These are phyloP conservation scores for Fusarium piperis DNA, from an alignment of 2,329 filamentous ascomycete genomes.

Conservation along the genomic window DNA sequence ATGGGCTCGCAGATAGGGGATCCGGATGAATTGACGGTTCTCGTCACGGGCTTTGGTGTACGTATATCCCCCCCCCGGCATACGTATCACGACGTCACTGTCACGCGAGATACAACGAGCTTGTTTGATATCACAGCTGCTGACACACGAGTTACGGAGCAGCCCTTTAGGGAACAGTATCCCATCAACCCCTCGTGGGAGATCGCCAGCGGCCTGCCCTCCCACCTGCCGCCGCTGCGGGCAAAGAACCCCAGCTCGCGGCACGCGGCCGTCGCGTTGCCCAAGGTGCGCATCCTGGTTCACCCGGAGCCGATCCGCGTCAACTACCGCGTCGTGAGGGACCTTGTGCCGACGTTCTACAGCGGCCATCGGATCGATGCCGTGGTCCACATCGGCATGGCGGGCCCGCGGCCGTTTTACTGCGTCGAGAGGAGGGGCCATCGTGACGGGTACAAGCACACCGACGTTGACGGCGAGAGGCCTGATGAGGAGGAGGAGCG, in stretches of 20 bases:
- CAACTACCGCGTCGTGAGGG: slow-evolving; percentile 73
- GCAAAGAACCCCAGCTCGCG: slow-evolving; percentile 51
- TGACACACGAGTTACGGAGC: slow-evolving; percentile 19
- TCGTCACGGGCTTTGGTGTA: slow-evolving; percentile 72
- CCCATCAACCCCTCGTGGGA: slow-evolving; percentile 84
- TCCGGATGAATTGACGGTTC: slow-evolving; percentile 63
- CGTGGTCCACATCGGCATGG: slow-evolving; percentile 84
- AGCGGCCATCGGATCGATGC: slow-evolving; percentile 66
- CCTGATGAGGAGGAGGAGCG: slow-evolving; percentile 64
- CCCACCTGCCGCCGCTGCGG: slow-evolving; percentile 65
- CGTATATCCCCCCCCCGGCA: slow-evolving; percentile 39
- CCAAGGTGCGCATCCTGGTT: slow-evolving; percentile 68
- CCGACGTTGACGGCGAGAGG: slow-evolving; percentile 74
- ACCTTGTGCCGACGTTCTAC: slow-evolving; percentile 72
- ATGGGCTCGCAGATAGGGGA: slow-evolving; percentile 51
- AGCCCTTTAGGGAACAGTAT: slow-evolving; percentile 81
- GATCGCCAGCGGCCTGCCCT: slow-evolving; percentile 75
- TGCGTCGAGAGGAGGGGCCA: slow-evolving; percentile 76
- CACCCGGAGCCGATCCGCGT: slow-evolving; percentile 76
- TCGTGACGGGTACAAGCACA: slow-evolving; percentile 75
- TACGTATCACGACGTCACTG: slow-evolving; percentile 3
- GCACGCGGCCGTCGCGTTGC: slow-evolving; percentile 44
- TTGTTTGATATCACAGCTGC: neutral
- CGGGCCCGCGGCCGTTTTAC: slow-evolving; percentile 71
- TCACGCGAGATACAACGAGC: slow-evolving; percentile 13